phyloP scores from a whole-genome alignment of 345 rosid genomes.

The Clausena lansium region DNA sequence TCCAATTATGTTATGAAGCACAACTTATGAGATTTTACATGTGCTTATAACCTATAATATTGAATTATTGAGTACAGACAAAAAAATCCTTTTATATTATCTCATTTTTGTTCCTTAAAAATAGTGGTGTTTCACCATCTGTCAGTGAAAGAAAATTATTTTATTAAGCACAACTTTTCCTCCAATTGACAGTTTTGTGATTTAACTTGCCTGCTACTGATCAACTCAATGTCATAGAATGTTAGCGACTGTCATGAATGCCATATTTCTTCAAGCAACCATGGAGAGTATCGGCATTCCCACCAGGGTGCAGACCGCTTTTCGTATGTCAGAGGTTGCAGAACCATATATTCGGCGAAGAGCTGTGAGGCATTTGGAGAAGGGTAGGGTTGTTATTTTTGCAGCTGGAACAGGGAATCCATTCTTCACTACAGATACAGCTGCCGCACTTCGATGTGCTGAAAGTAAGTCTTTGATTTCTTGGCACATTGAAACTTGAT shows the following conservation, averaged over 20 bases:
- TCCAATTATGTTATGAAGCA: too few relatives aligned
- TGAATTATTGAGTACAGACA: too few relatives aligned
- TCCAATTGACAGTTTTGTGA: background rate
- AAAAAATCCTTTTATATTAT: background rate
- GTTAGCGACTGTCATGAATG: constrained; percentile 98
- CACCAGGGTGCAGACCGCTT: constrained; percentile 92
- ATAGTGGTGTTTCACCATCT: background rate
- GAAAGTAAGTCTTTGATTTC: constrained; percentile 60
- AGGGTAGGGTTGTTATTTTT: constrained; percentile 96
- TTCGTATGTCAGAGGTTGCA: constrained; percentile 95
- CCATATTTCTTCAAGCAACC: constrained; percentile 91
- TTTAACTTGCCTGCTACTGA: background rate
- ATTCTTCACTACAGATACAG: constrained; percentile 95
- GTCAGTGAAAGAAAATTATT: background rate
- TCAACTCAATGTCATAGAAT: constrained; percentile 45
- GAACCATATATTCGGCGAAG: constrained; percentile 91
- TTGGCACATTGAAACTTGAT: background rate
- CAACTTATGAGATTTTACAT: background rate
- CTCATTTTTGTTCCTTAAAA: background rate
- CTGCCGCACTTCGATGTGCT: constrained; percentile 95
- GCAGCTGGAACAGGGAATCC: constrained; percentile 98
- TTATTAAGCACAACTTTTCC: background rate
- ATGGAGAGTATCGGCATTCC: constrained; percentile 98
- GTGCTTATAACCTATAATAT: background rate
- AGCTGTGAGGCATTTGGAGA: constrained; percentile 90